Percentiles rank a stretch among this genome's conserved stretches.
These are phyloP conservation scores for Volvariella volvacea DNA, from an alignment of 1,284 basidiomycete genomes.

Conservation along the genomic window DNA sequence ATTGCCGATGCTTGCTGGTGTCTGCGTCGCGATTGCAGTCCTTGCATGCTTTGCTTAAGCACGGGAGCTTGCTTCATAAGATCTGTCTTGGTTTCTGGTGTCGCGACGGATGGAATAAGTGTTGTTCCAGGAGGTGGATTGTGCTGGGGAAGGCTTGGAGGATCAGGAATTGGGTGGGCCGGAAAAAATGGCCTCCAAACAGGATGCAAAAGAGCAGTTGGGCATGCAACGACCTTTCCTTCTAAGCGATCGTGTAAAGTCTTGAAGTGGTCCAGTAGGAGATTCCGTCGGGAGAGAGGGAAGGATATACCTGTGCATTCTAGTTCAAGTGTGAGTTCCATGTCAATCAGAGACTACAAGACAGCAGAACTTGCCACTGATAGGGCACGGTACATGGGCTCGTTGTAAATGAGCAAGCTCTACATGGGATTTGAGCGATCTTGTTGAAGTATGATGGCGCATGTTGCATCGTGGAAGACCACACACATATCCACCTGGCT, in stretches of 20 bases:
- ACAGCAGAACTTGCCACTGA: neutral
- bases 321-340: neutral
- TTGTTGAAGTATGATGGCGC: neutral
- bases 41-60: neutral
- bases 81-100: neutral
- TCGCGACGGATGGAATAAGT: too few relatives aligned
- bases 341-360: neutral
- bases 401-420: neutral
- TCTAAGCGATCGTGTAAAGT: neutral
- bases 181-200: conserved; percentile 10
- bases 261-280: neutral
- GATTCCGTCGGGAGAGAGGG: neutral
- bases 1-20: too few relatives aligned
- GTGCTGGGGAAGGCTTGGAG: conserved; percentile 9
- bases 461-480: neutral
- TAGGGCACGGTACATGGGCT: neutral
- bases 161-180: conserved; percentile 8
- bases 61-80: neutral
- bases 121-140: conserved; percentile 1
- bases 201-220: neutral
- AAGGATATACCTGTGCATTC: neutral
- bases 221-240: neutral
- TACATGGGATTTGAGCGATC: neutral
- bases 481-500: neutral
- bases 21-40: too few relatives aligned